phyloP scores from a whole-genome alignment of 441 rosid genomes.

The Erodium trifolium region DNA sequence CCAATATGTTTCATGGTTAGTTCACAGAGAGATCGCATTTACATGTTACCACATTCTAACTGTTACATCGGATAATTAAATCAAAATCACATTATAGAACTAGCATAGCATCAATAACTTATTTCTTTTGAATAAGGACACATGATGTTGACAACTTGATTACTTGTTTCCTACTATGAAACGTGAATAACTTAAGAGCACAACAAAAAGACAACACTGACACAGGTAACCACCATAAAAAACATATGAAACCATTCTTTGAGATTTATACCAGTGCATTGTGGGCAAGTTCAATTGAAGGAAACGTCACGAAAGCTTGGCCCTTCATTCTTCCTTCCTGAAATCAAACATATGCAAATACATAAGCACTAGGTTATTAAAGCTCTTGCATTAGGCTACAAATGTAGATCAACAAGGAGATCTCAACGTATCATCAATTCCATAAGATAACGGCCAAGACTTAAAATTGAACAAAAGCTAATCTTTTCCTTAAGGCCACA shows the following conservation, averaged over 20 bases:
- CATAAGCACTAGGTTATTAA: not conserved
- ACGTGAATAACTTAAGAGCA: not conserved
- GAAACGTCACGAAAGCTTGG: slow-evolving; percentile 94
- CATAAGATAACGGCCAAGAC: not conserved
- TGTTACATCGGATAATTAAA: not conserved
- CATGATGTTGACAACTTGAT: too few relatives aligned
- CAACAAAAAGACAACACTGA: not conserved
- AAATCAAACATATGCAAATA: slow-evolving; percentile 14
- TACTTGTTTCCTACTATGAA: not conserved
- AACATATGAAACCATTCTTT: not conserved
- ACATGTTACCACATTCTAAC: not conserved
- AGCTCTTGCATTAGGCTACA: slow-evolving; percentile 8
- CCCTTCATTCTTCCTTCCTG: slow-evolving; percentile 99
- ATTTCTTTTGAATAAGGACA: not conserved
- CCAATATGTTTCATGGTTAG: not conserved
- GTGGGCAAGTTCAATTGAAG: slow-evolving; percentile 78
- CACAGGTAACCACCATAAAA: not conserved
- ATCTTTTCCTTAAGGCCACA: not conserved
- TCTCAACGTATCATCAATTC: not conserved
- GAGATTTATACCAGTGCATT: slow-evolving; percentile 59
- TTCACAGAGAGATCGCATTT: not conserved
- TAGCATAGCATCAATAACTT: not conserved
- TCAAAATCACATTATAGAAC: not conserved
- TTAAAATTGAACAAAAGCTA: not conserved
- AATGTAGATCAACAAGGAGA: slow-evolving; percentile 1